These are phyloP conservation scores for Tricholoma saponaceum DNA, from an alignment of 768 basidiomycete genomes.

Conservation along the genomic window DNA sequence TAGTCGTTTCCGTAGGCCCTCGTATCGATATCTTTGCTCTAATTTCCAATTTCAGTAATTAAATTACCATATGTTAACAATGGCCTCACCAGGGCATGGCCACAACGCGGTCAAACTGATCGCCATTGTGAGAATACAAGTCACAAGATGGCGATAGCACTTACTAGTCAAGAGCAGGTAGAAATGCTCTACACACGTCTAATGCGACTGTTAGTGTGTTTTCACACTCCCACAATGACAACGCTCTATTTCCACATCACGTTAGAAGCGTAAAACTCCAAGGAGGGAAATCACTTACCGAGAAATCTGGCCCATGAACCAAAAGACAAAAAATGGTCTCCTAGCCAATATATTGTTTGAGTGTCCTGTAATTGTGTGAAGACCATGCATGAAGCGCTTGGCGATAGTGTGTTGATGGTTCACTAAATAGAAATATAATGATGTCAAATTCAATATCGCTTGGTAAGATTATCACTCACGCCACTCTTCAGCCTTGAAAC, in stretches of 20 bases:
- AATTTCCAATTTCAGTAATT: constrained; percentile 8
- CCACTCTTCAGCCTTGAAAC: constrained; percentile 64
- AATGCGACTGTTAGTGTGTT: constrained; percentile 53
- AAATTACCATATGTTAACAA: background rate
- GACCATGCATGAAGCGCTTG: constrained; percentile 53
- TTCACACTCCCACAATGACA: constrained; percentile 61
- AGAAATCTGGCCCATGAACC: constrained; percentile 71
- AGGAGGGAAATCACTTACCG: constrained; percentile 31
- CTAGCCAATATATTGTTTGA: constrained; percentile 43
- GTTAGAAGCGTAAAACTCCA: constrained; percentile 4
- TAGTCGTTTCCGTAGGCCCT: constrained; percentile 42
- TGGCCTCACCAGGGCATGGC: constrained; percentile 55
- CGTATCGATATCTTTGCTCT: constrained; percentile 53
- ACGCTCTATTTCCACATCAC: constrained; percentile 31
- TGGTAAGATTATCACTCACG: constrained; percentile 35
- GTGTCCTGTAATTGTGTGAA: constrained; percentile 59
- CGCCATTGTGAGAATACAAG: constrained; percentile 6
- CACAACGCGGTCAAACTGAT: constrained; percentile 50
- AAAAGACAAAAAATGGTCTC: constrained; percentile 67
- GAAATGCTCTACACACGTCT: constrained; percentile 57
- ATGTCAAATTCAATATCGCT: constrained; percentile 2
- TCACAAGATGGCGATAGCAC: constrained; percentile 13
- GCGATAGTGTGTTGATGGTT: constrained; percentile 57
- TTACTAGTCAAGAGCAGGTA: constrained; percentile 57
- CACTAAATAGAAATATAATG: constrained; percentile 33